phyloP scores from a whole-genome alignment of 441 rosid species.

The Eutrema salsugineum region DNA sequence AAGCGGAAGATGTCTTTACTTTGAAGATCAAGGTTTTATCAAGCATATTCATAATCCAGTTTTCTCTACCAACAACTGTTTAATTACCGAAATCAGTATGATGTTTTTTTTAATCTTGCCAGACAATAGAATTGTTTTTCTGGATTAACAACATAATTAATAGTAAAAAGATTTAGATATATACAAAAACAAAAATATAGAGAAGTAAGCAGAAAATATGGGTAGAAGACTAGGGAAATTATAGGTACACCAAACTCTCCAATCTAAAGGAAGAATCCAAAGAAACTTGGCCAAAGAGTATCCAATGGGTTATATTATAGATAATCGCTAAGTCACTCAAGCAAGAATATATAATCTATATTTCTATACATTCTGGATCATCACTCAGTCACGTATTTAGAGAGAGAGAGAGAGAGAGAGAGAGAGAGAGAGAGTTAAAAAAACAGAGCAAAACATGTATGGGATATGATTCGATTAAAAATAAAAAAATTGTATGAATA shows the following conservation, averaged over 20 bases:
- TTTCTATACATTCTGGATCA: no score
- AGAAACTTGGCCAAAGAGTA: conserved; percentile 23
- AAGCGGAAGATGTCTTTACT: conserved; percentile 1
- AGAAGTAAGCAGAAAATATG: background rate
- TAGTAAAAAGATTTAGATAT: background rate
- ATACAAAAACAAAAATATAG: no score
- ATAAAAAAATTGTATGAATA: no score
- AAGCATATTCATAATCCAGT: background rate
- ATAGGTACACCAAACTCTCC: conserved; percentile 41
- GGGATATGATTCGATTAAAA: no score
- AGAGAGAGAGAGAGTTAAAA: background rate
- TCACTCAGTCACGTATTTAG: no score
- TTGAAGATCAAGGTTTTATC: conserved; percentile 9
- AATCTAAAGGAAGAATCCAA: conserved; percentile 36
- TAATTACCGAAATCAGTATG: background rate
- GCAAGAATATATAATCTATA: background rate
- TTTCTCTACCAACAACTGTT: background rate
- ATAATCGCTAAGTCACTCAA: background rate
- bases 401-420: background rate
- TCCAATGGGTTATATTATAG: conserved; percentile 12
- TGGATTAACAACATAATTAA: background rate
- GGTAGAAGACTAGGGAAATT: background rate
- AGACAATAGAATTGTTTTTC: background rate
- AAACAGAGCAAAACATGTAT: background rate
- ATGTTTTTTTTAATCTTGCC: background rate